Percentiles rank a stretch among this genome's conserved stretches.
phyloP scores from a whole-genome alignment of 2,329 filamentous ascomycete species.

The Pleoardoris graminearum region DNA sequence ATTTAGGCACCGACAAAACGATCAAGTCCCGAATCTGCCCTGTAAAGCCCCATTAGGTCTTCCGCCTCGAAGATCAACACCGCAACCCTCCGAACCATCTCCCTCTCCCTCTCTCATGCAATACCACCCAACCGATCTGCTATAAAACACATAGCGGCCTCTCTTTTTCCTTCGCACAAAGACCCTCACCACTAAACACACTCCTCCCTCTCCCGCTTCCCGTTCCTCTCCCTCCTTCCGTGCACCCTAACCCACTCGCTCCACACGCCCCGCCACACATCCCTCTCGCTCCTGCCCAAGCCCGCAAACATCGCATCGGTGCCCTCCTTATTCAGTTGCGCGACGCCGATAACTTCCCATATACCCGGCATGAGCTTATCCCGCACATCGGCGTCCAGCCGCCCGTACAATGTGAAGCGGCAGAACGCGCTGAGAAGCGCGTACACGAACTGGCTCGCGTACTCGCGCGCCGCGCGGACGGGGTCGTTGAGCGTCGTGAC shows the following conservation, averaged over 20 bases:
- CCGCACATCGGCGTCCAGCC: slow-evolving; percentile 57
- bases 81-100: too few species aligned
- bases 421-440: slow-evolving; percentile 63
- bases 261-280: slow-evolving; percentile 45
- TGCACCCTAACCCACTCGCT: slow-evolving; percentile 39
- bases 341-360: slow-evolving; percentile 44
- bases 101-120: too few species aligned
- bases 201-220: too few species aligned
- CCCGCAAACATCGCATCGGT: slow-evolving; percentile 46
- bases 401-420: slow-evolving; percentile 53
- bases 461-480: slow-evolving; percentile 61
- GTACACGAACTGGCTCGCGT: slow-evolving; percentile 61
- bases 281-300: slow-evolving; percentile 35
- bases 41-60: too few species aligned
- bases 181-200: too few species aligned
- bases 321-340: slow-evolving; percentile 33
- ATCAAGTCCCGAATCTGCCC: too few species aligned
- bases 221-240: slow-evolving; percentile 25
- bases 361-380: slow-evolving; percentile 61
- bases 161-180: too few species aligned
- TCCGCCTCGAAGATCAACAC: too few species aligned
- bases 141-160: too few species aligned
- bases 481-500: slow-evolving; percentile 57
- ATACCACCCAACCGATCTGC: too few species aligned
- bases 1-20: too few species aligned